Percentiles rank a stretch among this genome's conserved stretches.
Conservation (phyloP, 192 early-diverging fungal genomes). For the Spizellomyces punctatus region DNA sequence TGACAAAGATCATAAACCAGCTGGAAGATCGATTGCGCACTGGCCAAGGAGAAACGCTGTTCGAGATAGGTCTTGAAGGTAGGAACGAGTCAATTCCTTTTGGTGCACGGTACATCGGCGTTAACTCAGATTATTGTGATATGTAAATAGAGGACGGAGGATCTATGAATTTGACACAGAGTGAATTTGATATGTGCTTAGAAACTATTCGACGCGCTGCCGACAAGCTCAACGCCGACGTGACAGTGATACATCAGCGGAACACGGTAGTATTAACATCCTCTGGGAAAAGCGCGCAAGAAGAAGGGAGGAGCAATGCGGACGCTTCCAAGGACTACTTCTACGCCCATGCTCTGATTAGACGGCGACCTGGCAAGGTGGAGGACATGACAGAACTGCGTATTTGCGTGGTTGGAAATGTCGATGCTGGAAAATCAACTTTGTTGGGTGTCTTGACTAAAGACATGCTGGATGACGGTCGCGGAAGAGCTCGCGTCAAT, state of each 20-base stretch:
- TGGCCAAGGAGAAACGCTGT: conserved; percentile 68
- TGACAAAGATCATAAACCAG: neutral
- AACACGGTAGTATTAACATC: conserved; percentile 10
- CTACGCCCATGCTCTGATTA: conserved; percentile 63
- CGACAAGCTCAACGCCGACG: conserved; percentile 40
- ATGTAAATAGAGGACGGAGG: conserved; percentile 64
- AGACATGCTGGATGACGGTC: conserved; percentile 87
- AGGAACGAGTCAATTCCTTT: neutral
- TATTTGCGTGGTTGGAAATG: conserved; percentile 89
- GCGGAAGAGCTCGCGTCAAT: conserved; percentile 87
- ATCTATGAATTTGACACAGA: conserved; percentile 63
- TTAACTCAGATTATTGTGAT: neutral
- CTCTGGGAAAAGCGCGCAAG: neutral
- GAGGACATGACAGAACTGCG: conserved; percentile 84
- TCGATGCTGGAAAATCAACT: conserved; percentile 83
- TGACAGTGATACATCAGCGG: conserved; percentile 34
- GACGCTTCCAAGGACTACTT: neutral
- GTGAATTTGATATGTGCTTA: conserved; percentile 37
- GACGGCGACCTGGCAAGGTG: conserved; percentile 70
- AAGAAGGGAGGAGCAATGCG: neutral
- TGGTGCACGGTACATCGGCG: conserved; percentile 9
- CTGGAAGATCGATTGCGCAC: conserved; percentile 13
- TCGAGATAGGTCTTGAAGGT: conserved; percentile 79
- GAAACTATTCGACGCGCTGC: conserved; percentile 36
- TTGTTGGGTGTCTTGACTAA: conserved; percentile 90